Evolutionary conservation across 805 yeast genomes (phyloP).

Genomic region (Candida methanosorbosa): DNA sequence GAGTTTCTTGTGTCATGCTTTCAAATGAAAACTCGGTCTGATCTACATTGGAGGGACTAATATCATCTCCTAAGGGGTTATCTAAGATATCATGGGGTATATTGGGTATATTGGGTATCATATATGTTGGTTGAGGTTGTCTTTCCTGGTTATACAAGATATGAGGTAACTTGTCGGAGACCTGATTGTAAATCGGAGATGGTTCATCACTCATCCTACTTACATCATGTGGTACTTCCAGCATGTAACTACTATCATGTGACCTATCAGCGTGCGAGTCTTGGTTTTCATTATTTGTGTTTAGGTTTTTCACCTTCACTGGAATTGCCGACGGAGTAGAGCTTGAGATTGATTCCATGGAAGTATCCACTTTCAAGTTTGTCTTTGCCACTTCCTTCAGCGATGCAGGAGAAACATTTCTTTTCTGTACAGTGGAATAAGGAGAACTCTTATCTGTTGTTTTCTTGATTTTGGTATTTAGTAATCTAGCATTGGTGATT

Average conservation of each 20-base stretch:
- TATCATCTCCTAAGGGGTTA: background rate
- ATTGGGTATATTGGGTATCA: too few species aligned
- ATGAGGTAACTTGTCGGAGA: slow-evolving; percentile 1
- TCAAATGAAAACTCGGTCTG: background rate
- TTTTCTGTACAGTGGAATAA: slow-evolving; percentile 9
- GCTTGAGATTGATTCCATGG: slow-evolving; percentile 4
- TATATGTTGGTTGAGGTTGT: too few species aligned
- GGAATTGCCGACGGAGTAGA: slow-evolving; percentile 1
- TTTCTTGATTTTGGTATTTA: slow-evolving; percentile 12
- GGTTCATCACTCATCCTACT: too few species aligned
- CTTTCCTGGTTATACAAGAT: background rate
- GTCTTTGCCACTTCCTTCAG: background rate
- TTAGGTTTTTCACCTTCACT: too few species aligned
- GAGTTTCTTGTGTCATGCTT: background rate
- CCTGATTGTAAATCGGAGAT: slow-evolving; percentile 15
- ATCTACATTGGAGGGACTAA: background rate
- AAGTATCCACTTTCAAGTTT: slow-evolving; percentile 12
- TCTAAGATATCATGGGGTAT: background rate
- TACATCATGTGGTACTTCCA: too few species aligned
- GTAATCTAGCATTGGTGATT: slow-evolving; percentile 14
- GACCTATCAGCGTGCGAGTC: too few species aligned
- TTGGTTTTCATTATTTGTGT: too few species aligned
- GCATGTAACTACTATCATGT: too few species aligned
- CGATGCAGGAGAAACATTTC: too few species aligned
- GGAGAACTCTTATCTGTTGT: slow-evolving; percentile 13